Evolutionary conservation across 495 filamentous ascomycete species (phyloP), one percentile per base, ranked within the genome.

Genomic region (Sabuloglossum arenarium): DNA sequence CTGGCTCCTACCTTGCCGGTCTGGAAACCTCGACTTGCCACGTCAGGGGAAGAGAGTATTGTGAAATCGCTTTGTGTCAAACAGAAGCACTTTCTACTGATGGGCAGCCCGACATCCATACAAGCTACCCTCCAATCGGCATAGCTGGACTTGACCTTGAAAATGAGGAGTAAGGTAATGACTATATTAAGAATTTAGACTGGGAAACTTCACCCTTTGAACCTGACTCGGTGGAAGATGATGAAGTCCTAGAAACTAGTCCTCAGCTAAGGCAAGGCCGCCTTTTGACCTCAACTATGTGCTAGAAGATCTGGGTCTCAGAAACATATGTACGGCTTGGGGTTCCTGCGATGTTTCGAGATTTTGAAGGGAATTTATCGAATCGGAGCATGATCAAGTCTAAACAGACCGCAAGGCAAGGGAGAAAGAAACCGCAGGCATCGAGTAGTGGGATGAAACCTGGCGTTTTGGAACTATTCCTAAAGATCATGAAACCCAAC

Each of bases 131-230:
- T 24, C 93, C 91, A 0, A 73, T 75, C 1, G 77, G 86, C 30
- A 72, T 97, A 32, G 85, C 95, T 25, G 76, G 77, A 3, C 68
- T 96, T 47, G 80, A 95, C 61, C 71, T 94, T 9, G 72, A 60
- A 21, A 56, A 46, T 10, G 70, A 73, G 57, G 65, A 70, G 29
- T 65, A 67, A 12, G 63, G 64, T 53, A 27, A 23, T 23, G 43
- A 21, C 9, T 14, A 3, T n/a, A 28, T 28, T 28, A 23, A 45
- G 3, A 12, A 19, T 29, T 19, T 34, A 14, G 56, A 58, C 1
- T 3, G 8, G 16, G 45, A 57, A 14, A 53, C 12, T 42, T 37
- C 19, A 24, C 31, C 30, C n/a, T n/a, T n/a, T 37, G 34, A 29
- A 25, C 19, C 6, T 49, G 52, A 29, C 16, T 4, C 9, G 2